Percentiles rank a stretch among this genome's conserved stretches.
These are phyloP conservation scores for Colletotrichum incanum DNA, from an alignment of 2,329 filamentous ascomycete species.

Conservation along the genomic window DNA sequence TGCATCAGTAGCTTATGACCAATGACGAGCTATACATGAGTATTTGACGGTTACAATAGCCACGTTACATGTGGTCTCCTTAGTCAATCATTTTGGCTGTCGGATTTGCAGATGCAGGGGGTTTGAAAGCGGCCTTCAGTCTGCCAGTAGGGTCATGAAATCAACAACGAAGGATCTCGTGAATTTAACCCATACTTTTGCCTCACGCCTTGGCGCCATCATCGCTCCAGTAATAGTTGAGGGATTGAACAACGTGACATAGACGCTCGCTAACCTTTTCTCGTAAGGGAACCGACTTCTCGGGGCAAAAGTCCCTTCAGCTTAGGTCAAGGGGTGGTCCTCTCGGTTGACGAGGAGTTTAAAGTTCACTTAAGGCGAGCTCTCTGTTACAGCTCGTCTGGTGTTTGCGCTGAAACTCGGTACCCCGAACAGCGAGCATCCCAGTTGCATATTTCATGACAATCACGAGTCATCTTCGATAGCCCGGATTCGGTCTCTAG, in stretches of 20 bases:
- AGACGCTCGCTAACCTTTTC: not conserved
- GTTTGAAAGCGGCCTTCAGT: not conserved
- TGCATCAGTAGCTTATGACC: not conserved
- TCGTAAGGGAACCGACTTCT: rapidly evolving
- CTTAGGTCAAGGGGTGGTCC: not conserved
- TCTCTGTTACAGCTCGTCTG: slow-evolving; percentile 20
- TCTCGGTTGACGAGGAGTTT: not conserved
- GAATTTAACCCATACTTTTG: not conserved
- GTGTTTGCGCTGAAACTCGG: slow-evolving; percentile 28
- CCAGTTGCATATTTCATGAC: not conserved
- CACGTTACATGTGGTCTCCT: not conserved
- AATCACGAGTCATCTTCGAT: not conserved
- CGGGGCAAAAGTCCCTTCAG: not conserved
- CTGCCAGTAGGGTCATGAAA: not conserved
- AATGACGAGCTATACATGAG: not conserved
- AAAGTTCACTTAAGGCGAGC: slow-evolving; percentile 11
- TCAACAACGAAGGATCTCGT: not conserved
- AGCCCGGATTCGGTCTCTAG: not conserved
- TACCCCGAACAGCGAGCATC: not conserved
- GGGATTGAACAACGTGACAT: not conserved
- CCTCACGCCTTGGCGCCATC: not conserved
- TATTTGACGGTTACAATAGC: not conserved
- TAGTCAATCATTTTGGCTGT: too few species aligned
- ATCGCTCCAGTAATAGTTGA: not conserved
- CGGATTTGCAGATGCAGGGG: not conserved